Evolutionary conservation across 192 early-diverging fungal species (phyloP), one percentile per base, ranked within the genome.

Genomic region (Cladochytrium replicatum): DNA sequence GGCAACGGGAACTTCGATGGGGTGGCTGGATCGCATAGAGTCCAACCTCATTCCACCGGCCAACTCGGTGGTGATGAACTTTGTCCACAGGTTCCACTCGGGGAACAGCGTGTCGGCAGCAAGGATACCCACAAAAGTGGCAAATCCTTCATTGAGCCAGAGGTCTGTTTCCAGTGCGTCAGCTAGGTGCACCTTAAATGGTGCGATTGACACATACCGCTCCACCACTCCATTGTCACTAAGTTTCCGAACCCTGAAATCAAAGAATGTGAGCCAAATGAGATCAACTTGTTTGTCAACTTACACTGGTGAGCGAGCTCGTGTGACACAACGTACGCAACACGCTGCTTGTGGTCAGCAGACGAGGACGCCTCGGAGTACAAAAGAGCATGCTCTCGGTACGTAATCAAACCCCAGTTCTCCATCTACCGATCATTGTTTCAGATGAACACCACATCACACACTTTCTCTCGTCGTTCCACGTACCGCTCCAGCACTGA

Each of bases 91-190:
- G 58, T 91, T 79, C 88, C 90, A 93, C 37, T 91, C 89, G 22
- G 94, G 94, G 75, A 87, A 95, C 45, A 92, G 65, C 46, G 91
- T 63, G 64, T 88, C 88, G 8, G 85, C 83, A 19, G 89, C 90
- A 43, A 93, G 58, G 60, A 79, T 84, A 24, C 90, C 91, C 19
- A 91, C 89, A 80, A 91, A 97, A 4, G 93, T 95, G 25, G 93
- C 93, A 66, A 97, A 97, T 26, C 90, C 90, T 68, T 97, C 93
- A 61, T 97, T 97, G 55, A 97, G 71, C 93, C 93, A 96, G 38
- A 94, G 70, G 56, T 42, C 86, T 81, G 63, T 72, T n/a, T n/a
- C n/a, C n/a, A 54, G 70, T 69, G 74, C 73, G 72, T 72, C 45
- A 23, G n/a, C n/a, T n/a, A n/a, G n/a, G n/a, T n/a, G n/a, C n/a